A percentile compares a stretch with the other conserved stretches of the same genome.
Evolutionary conservation across 2,329 filamentous ascomycete species (phyloP).

Genomic region (Epichloe festucae): DNA sequence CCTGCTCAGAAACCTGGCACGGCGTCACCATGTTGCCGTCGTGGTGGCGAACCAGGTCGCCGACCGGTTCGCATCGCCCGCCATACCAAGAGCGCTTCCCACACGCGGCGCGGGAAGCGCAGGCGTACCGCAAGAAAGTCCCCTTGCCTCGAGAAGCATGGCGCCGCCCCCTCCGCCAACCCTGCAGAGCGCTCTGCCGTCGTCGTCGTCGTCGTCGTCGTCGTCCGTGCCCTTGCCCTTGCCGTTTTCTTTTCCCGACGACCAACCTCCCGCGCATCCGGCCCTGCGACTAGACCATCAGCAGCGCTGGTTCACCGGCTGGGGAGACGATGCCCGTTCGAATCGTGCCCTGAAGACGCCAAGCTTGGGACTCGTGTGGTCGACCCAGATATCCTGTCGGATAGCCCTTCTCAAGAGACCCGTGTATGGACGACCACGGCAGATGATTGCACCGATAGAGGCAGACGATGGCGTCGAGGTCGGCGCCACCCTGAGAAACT

Average conservation of each 20-base stretch:
- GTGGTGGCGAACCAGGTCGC: slow-evolving; percentile 94
- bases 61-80: slow-evolving; percentile 54
- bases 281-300: slow-evolving; percentile 74
- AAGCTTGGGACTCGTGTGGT: slow-evolving; percentile 78
- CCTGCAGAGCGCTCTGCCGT: neutral
- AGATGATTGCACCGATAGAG: slow-evolving; percentile 21
- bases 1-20: slow-evolving; percentile 63
- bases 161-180: slow-evolving; percentile 20
- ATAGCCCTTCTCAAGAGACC: slow-evolving; percentile 68
- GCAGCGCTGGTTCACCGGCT: slow-evolving; percentile 89
- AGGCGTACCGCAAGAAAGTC: slow-evolving; percentile 30
- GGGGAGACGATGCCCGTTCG: slow-evolving; percentile 57
- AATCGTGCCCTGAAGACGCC: slow-evolving; percentile 59
- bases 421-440: slow-evolving; percentile 29
- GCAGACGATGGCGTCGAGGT: slow-evolving; percentile 28
- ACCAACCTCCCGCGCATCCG: slow-evolving; percentile 24
- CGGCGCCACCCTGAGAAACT: slow-evolving; percentile 38
- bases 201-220: neutral
- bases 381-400: slow-evolving; percentile 73
- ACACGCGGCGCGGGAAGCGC: neutral
- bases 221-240: slow-evolving; percentile 14
- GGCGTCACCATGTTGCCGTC: slow-evolving; percentile 61
- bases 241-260: slow-evolving; percentile 19
- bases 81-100: neutral
- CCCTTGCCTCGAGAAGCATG: slow-evolving; percentile 34